Evolutionary conservation across 768 basidiomycete species (phyloP), one percentile per base, ranked within the genome.

Genomic region (Termitomyces sp.): DNA sequence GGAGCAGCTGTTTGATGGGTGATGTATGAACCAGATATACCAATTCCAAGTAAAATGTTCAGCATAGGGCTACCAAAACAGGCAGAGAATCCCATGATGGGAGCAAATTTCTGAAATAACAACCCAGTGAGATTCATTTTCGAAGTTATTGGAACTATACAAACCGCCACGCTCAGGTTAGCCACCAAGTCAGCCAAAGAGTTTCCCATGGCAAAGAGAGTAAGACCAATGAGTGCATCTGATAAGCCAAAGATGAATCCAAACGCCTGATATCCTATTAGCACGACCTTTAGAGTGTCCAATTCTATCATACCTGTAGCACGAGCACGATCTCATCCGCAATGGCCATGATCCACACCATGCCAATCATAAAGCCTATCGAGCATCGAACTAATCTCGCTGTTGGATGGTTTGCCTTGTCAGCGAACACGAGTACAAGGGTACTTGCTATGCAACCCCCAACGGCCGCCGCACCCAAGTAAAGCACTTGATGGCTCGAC

Each of bases 281-380:
- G 41, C 36, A 47, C 27, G 26, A 53, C 9, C 5, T 18, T 18
- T 3, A 24, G 39, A 39, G 41, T 22, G 10, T 1, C 4, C 63
- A 80, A 39, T 27, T 27, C 37, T 1, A 20, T n/a, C 26, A 57
- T 46, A 95, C 95, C 76, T 89, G 86, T 10, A 98, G 79, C 12
- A 98, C 87, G 48, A 88, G 82, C 31, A 98, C 94, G 2, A 96
- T 94, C 69, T 98, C 95, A 68, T 97, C 94, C 1, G 95, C 94
- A 48, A 98, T 94, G 6, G 90, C 94, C 85, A 98, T 95, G 64
- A 99, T 98, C 96, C 97, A 99, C 8, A 98, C 86, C 59, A 98
- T 83, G 3, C 94, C 80, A 27, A 96, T 88, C 22, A 87, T 69
- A 73, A 99, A 99, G 0, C 97, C 96, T 79, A 95, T 87, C 24